Evolutionary conservation across 1,284 basidiomycete species (phyloP), one percentile per base, ranked within the genome.

Genomic region (Rhodotorula glutinis): DNA sequence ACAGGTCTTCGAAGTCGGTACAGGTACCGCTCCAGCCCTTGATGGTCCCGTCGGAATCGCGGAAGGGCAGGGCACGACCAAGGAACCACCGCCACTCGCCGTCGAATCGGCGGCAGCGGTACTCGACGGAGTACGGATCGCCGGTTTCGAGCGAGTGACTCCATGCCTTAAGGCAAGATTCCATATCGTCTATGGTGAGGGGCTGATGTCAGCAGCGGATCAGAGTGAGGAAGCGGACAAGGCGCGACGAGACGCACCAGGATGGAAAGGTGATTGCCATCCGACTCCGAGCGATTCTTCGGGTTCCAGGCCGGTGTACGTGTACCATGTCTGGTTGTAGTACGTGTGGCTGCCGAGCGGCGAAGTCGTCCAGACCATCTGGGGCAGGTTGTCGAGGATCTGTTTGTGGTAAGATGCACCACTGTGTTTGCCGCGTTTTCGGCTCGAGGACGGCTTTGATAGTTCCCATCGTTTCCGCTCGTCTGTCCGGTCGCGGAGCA

Each of bases 121-220:
- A 79, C 66, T 78, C 78, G 61, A 75, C 73, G 53, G 74, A 72
- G 65, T 79, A 79, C 0, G 75, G 75, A 33, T 79, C 78, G 30
- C 78, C 78, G 0, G 78, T 79, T 47, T 77, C 76, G 57, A 79
- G 72, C 8, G 76, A 78, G 47, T 77, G 75, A 2, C 71, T 70
- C 78, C 78, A 79, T 8, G 74, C 70, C 25, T 66, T 65, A 46
- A 74, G 67, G 23, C 73, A 69, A 44, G 73, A 71, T 3, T 73
- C 71, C 76, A 79, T 77, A 60, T 79, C 78, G 40, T 79, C 78
- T 60, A 73, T 17, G 33, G 40, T 29, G 29, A 23, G 54, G n/a
- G n/a, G n/a, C n/a, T n/a, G n/a, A n/a, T n/a, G n/a, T n/a, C n/a
- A n/a, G n/a, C n/a, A n/a, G n/a, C n/a, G n/a, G n/a, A n/a, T n/a